Conservation (phyloP, 805 yeast species). For the Schizosaccharomyces japonicus region DNA sequence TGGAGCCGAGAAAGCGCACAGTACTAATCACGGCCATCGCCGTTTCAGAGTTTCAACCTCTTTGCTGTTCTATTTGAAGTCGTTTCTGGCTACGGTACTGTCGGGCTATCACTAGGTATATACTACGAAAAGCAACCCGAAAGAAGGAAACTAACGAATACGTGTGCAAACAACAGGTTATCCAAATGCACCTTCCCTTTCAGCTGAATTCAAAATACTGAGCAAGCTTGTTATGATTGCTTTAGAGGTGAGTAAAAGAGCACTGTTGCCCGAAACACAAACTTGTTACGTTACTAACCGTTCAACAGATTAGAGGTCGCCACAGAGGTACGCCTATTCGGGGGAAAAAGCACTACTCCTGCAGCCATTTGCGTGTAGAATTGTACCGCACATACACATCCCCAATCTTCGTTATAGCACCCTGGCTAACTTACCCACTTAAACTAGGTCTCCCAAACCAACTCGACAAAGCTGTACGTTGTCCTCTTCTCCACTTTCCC, state of each 20-base stretch:
- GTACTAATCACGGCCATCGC: not conserved
- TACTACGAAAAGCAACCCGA: too few species aligned
- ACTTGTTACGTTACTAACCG: constrained; percentile 14
- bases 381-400: too few species aligned
- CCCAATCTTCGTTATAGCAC: too few species aligned
- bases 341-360: too few species aligned
- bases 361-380: too few species aligned
- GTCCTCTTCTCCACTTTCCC: too few species aligned
- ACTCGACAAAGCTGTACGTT: too few species aligned
- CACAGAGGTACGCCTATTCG: constrained; percentile 97
- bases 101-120: constrained; percentile 74
- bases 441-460: too few species aligned
- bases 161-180: constrained; percentile 18
- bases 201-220: constrained; percentile 45
- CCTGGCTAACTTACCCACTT: too few species aligned
- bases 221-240: constrained; percentile 58
- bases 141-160: not conserved
- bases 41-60: constrained; percentile 30
- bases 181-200: constrained; percentile 30
- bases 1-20: not conserved
- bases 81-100: constrained; percentile 89
- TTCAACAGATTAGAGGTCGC: constrained; percentile 81
- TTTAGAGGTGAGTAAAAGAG: not conserved
- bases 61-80: constrained; percentile 67
- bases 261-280: too few species aligned